phyloP scores from a whole-genome alignment of 257 asterid species.

The Paraleonurus japonicus region DNA sequence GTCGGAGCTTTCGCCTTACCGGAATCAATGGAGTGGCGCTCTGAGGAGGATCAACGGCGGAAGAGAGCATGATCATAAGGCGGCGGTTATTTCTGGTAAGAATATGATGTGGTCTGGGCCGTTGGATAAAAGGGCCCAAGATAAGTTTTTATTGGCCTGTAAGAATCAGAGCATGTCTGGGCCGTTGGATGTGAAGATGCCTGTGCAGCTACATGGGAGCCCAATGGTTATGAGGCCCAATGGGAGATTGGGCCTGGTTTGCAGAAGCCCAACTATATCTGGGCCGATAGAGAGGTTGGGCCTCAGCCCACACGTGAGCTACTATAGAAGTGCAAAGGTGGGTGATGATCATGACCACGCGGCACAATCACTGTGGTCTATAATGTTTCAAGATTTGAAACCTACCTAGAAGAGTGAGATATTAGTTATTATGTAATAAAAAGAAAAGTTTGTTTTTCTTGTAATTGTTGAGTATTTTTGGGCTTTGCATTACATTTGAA shows the following conservation, averaged over 20 bases:
- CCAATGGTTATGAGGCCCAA: constrained; percentile 38
- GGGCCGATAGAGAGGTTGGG: constrained; percentile 58
- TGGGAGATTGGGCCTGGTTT: constrained; percentile 25
- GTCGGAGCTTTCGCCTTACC: constrained; percentile 32
- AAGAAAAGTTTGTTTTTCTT: background rate
- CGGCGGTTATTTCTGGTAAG: constrained; percentile 23
- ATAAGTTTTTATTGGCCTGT: constrained; percentile 28
- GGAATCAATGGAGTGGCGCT: constrained; percentile 47
- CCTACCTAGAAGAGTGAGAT: constrained; percentile 46
- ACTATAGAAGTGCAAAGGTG: constrained; percentile 34
- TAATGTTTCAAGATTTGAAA: constrained; percentile 87
- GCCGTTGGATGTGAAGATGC: constrained; percentile 46
- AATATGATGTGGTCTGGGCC: constrained; percentile 61
- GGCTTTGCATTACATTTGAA: background rate
- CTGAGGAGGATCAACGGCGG: constrained; percentile 31
- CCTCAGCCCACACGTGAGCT: constrained; percentile 52
- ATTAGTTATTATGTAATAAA: background rate
- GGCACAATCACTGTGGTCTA: constrained; percentile 67
- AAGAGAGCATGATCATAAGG: constrained; percentile 24
- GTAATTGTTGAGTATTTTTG: background rate
- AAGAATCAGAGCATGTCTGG: constrained; percentile 40
- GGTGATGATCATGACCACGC: constrained; percentile 38
- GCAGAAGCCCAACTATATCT: constrained; percentile 48
- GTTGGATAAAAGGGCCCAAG: constrained; percentile 38
- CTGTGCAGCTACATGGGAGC: constrained; percentile 34